Conservation (phyloP, 352 stramenopile genomes). For the Pythium volutum region DNA sequence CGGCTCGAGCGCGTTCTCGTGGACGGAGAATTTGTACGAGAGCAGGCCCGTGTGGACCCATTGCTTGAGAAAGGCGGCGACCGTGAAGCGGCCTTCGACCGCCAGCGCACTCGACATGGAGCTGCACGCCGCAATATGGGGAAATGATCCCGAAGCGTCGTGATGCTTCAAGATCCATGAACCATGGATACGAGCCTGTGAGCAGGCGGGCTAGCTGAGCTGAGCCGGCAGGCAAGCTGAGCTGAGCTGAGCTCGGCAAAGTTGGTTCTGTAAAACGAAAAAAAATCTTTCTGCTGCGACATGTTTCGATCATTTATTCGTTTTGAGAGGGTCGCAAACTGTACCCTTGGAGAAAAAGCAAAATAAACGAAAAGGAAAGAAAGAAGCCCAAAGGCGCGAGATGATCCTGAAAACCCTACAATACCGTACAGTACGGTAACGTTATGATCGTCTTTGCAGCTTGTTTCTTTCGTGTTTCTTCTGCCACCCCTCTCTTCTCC, state of each 20-base stretch:
- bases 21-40: slow-evolving; percentile 60
- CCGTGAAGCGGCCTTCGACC: slow-evolving; percentile 38
- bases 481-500: too few species aligned
- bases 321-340: not conserved
- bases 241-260: not conserved
- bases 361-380: too few species aligned
- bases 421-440: too few species aligned
- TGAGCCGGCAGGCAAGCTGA: not conserved
- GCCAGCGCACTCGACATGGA: slow-evolving; percentile 31
- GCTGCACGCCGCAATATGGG: not conserved
- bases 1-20: slow-evolving; percentile 32
- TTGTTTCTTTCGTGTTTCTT: too few species aligned
- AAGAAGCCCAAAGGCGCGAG: too few species aligned
- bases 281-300: not conserved
- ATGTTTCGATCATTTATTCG: not conserved
- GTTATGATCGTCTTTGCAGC: too few species aligned
- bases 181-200: not conserved
- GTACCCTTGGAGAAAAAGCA: too few species aligned
- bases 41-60: slow-evolving; percentile 37
- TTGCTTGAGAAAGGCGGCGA: slow-evolving; percentile 42
- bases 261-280: too few species aligned
- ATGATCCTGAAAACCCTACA: too few species aligned
- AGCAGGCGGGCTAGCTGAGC: not conserved
- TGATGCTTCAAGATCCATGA: slow-evolving; percentile 22
- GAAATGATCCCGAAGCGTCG: not conserved